Base-by-base conservation (phyloP, 2,329 filamentous ascomycete genomes). In the Penicillium frequentans region DNA sequence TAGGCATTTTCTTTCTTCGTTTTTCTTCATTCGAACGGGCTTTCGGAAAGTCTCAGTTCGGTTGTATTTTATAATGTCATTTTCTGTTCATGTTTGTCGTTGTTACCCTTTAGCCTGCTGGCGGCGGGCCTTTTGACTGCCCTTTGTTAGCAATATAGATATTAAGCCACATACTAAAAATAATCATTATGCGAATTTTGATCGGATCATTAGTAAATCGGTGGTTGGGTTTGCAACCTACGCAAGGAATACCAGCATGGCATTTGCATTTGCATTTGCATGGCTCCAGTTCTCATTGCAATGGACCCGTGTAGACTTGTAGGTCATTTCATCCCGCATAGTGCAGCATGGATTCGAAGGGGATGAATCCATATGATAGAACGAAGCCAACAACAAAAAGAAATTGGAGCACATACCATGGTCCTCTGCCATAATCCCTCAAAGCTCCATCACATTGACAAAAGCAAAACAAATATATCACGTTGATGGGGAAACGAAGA, bases 21-120 rank as follows among this genome's bases (percentile, higher is more conserved):
- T 60, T 55, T 53, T 47, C 46, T 60, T 58, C 56, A 63, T 50
- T 46, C 51, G 54, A 50, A 44, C 48, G 43, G 44, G 43, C 54
- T 61, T 52, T 59, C 45, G 61, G 49, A 48, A 46, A 56, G 54
- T 39, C 50, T 55, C 39, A 45, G 37, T 51, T 55, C 58, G 62
- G 56, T 58, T 67, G 64, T 67, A 67, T 65, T 67, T 37, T 67
- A 66, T 67, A 66, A 62, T 50, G 49, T 63, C 61, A 65, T 62
- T 56, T 67, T 65, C 59, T 60, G 65, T 66, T 65, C 59, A 65
- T 67, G 57, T 62, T 67, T 67, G 64, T 66, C 56, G 56, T 65
- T 67, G 62, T 59, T 63, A 67, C 55, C 60, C 55, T 53, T 49
- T 37, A 54, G 58, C 58, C 61, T 64, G 61, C 64, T 58, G 57